phyloP scores from a whole-genome alignment of 352 stramenopile genomes.

The Phytophthora pistaciae region DNA sequence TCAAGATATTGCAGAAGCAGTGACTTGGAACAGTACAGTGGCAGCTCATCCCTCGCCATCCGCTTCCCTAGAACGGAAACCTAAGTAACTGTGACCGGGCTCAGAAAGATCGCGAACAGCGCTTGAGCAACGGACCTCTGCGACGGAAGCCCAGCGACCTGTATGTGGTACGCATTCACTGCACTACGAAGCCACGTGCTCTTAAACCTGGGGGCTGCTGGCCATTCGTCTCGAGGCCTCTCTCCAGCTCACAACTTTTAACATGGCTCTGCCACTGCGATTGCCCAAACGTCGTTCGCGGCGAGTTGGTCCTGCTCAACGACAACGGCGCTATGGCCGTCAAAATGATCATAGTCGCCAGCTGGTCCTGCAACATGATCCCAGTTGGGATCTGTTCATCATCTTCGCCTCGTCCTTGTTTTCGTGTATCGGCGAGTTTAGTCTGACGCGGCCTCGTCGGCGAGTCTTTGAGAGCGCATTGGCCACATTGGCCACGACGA shows the following conservation, averaged over 20 bases:
- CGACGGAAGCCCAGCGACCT: slow-evolving; percentile 8
- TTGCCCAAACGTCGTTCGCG: slow-evolving; percentile 18
- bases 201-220: not conserved
- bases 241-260: slow-evolving; percentile 12
- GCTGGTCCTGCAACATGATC: slow-evolving; percentile 15
- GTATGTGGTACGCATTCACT: slow-evolving; percentile 19
- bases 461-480: slow-evolving; percentile 15
- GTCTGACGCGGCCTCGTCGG: slow-evolving; percentile 30
- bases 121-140: slow-evolving; percentile 4
- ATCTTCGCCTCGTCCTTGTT: slow-evolving; percentile 24
- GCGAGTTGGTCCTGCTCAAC: slow-evolving; percentile 13
- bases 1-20: not conserved
- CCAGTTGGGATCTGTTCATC: slow-evolving; percentile 25
- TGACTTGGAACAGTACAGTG: slow-evolving; percentile 1
- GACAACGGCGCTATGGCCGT: not conserved
- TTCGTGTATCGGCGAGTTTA: slow-evolving; percentile 12
- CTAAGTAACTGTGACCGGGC: not conserved
- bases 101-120: slow-evolving; percentile 9
- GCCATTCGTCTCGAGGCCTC: slow-evolving; percentile 26
- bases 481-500: slow-evolving; percentile 22
- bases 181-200: slow-evolving; percentile 8
- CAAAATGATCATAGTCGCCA: slow-evolving; percentile 17
- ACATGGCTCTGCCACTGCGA: slow-evolving; percentile 21
- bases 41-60: slow-evolving; percentile 19
- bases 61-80: slow-evolving; percentile 16